These are phyloP conservation scores for Kluyveromyces lactis DNA, from an alignment of 805 yeast genomes.

Conservation along the genomic window DNA sequence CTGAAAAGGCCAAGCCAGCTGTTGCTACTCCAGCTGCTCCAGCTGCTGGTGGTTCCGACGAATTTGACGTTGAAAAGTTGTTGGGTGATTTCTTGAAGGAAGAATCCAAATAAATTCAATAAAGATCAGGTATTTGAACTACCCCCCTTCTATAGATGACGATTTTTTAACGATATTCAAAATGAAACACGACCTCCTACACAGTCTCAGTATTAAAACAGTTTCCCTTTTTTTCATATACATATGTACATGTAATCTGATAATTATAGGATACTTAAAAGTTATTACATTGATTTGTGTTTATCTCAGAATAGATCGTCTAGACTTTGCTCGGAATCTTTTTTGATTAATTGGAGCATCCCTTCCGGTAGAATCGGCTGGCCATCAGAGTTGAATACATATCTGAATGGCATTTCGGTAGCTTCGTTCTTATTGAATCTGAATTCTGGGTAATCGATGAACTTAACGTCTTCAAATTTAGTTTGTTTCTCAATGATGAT, in stretches of 20 bases:
- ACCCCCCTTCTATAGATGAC: too few relatives aligned
- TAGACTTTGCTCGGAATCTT: slow-evolving; percentile 75
- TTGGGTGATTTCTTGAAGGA: slow-evolving; percentile 20
- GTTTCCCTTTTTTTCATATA: too few relatives aligned
- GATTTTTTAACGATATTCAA: background rate
- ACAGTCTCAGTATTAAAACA: too few relatives aligned
- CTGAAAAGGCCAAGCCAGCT: background rate
- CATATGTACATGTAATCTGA: too few relatives aligned
- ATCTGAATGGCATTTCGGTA: slow-evolving; percentile 96
- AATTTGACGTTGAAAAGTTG: slow-evolving; percentile 21
- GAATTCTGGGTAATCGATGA: slow-evolving; percentile 91
- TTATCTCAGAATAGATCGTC: slow-evolving; percentile 53
- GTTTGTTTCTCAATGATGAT: slow-evolving; percentile 53
- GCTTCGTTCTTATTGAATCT: slow-evolving; percentile 82
- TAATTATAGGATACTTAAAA: too few relatives aligned
- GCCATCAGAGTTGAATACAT: slow-evolving; percentile 52
- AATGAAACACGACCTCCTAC: too few relatives aligned
- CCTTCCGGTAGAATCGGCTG: slow-evolving; percentile 87
- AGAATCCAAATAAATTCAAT: slow-evolving; percentile 6
- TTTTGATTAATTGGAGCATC: slow-evolving; percentile 77
- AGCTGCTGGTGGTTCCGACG: slow-evolving; percentile 6
- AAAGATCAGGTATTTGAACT: too few relatives aligned
- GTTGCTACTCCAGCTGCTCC: slow-evolving; percentile 1
- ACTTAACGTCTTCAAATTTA: slow-evolving; percentile 64
- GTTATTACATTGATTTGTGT: too few relatives aligned